phyloP scores from a whole-genome alignment of 768 basidiomycete genomes.

The Agaricus sinodeliciosus region DNA sequence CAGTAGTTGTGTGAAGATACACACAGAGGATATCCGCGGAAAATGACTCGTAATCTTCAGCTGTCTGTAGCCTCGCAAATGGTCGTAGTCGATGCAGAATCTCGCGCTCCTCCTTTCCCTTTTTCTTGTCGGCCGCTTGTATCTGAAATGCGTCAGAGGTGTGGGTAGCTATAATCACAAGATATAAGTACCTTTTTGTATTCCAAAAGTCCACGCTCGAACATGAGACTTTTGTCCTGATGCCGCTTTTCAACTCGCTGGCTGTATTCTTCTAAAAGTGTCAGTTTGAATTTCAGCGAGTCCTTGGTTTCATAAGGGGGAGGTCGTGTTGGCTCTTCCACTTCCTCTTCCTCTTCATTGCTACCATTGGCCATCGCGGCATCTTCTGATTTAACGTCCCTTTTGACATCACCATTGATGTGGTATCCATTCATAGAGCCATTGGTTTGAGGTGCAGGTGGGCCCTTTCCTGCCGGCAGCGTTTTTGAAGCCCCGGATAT shows the following conservation, averaged over 20 bases:
- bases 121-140: slow-evolving; percentile 87
- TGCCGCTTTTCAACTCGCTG: slow-evolving; percentile 81
- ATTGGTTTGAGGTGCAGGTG: slow-evolving; percentile 24
- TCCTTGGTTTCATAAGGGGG: slow-evolving; percentile 79
- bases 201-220: slow-evolving; percentile 84
- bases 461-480: slow-evolving; percentile 31
- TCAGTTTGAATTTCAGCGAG: slow-evolving; percentile 84
- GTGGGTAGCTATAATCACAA: background rate
- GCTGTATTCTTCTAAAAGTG: slow-evolving; percentile 85
- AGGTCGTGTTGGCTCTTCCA: slow-evolving; percentile 62
- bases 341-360: slow-evolving; percentile 49
- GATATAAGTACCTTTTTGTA: slow-evolving; percentile 76
- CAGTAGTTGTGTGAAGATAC: slow-evolving; percentile 17
- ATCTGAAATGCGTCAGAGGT: slow-evolving; percentile 44
- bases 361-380: slow-evolving; percentile 39
- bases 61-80: slow-evolving; percentile 86
- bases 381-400: slow-evolving; percentile 39
- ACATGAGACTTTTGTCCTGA: slow-evolving; percentile 85
- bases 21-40: slow-evolving; percentile 85
- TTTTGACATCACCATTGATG: slow-evolving; percentile 32
- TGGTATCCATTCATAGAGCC: slow-evolving; percentile 41
- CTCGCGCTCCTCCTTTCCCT: slow-evolving; percentile 86
- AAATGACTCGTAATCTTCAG: slow-evolving; percentile 86
- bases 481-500: slow-evolving; percentile 19
- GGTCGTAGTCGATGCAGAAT: slow-evolving; percentile 84